Evolutionary conservation across 2,329 filamentous ascomycete genomes (phyloP).

Genomic region (Pseudopyricularia cyperi): DNA sequence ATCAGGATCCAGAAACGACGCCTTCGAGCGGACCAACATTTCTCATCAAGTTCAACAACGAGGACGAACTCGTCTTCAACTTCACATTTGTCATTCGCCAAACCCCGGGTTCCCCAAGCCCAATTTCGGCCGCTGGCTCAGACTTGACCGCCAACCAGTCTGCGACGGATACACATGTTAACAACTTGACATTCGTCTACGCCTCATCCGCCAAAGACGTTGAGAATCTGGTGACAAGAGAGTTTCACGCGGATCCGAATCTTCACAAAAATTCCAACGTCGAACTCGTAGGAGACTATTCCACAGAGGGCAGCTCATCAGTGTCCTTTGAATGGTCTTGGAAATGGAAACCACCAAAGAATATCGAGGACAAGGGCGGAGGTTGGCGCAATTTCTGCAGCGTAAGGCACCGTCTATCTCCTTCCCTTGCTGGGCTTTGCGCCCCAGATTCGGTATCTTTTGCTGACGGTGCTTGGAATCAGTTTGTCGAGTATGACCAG

Average conservation of each 20-base stretch:
- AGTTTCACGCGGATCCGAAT: constrained; percentile 95
- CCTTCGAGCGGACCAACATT: constrained; percentile 50
- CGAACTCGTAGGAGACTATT: constrained; percentile 83
- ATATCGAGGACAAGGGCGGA: constrained; percentile 66
- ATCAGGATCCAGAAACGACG: constrained; percentile 62
- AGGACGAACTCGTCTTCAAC: constrained; percentile 84
- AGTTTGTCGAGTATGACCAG: constrained; percentile 96
- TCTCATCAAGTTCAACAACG: constrained; percentile 74
- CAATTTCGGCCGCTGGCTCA: constrained; percentile 25
- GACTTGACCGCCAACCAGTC: constrained; percentile 35
- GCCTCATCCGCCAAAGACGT: constrained; percentile 77
- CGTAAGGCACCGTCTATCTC: constrained; percentile 30
- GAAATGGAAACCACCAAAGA: constrained; percentile 90
- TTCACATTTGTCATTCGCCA: constrained; percentile 77
- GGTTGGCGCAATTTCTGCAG: constrained; percentile 96
- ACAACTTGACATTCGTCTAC: constrained; percentile 83
- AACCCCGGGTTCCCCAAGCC: constrained; percentile 17
- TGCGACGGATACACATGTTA: constrained; percentile 61
- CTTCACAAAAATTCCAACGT: constrained; percentile 96
- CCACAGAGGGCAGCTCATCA: constrained; percentile 68
- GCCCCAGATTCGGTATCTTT: neutral
- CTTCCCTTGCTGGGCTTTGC: neutral
- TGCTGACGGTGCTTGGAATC: neutral
- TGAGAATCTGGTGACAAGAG: constrained; percentile 84
- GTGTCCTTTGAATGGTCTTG: constrained; percentile 91